phyloP scores from a whole-genome alignment of 805 yeast genomes.

The Candida incommunis region DNA sequence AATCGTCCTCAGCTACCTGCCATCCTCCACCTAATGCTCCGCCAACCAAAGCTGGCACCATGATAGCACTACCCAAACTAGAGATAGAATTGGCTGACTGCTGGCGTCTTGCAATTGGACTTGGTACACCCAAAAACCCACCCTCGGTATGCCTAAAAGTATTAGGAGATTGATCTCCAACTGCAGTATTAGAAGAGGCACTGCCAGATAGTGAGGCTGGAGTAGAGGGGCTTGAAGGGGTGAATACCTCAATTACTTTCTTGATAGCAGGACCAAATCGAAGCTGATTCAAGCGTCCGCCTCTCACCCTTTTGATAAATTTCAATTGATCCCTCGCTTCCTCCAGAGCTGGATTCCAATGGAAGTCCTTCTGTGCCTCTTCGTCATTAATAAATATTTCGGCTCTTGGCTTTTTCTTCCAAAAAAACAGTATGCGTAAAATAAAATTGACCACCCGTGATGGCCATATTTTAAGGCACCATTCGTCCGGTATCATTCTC shows the following conservation, averaged over 20 bases:
- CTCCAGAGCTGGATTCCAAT: conserved; percentile 28
- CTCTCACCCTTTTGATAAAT: conserved; percentile 22
- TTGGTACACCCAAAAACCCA: conserved; percentile 1
- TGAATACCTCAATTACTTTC: conserved; percentile 9
- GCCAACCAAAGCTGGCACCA: conserved; percentile 43
- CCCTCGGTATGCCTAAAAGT: neutral
- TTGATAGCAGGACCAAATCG: conserved; percentile 13
- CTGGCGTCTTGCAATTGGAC: conserved; percentile 4
- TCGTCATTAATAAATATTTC: conserved; percentile 10
- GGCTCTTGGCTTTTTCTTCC: conserved; percentile 10
- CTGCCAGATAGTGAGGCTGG: conserved; percentile 4
- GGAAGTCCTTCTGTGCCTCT: conserved; percentile 13
- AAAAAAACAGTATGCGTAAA: conserved; percentile 9
- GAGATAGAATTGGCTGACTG: conserved; percentile 7
- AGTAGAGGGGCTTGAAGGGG: conserved; percentile 10
- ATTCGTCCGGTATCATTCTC: conserved; percentile 70
- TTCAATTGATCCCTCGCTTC: conserved; percentile 23
- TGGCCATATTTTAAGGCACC: conserved; percentile 58
- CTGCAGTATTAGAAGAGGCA: neutral
- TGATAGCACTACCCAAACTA: conserved; percentile 14
- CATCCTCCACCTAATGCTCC: conserved; percentile 39
- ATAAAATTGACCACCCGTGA: conserved; percentile 30
- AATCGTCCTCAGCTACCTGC: neutral
- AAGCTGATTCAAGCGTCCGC: conserved; percentile 25
- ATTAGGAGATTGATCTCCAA: neutral